phyloP scores from a whole-genome alignment of 179 eudicot genomes.

The Drosera spatulata region DNA sequence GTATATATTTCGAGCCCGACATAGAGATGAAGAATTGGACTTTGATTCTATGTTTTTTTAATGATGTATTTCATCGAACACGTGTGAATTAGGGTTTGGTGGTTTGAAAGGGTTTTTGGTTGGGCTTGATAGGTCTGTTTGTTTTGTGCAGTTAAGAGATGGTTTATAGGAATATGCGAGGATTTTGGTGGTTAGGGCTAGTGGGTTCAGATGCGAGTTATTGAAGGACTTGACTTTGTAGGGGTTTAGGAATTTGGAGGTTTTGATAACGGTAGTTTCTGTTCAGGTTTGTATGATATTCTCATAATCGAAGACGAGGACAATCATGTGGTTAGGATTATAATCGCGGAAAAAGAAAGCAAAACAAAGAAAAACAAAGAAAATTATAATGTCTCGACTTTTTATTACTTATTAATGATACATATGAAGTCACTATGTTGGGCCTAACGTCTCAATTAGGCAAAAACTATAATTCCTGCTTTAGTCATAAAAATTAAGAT shows the following conservation, averaged over 20 bases:
- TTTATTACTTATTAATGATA: no score
- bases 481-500: no score
- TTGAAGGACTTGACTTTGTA: conserved; percentile 85
- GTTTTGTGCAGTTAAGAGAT: conserved; percentile 57
- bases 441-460: no score
- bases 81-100: conserved; percentile 7
- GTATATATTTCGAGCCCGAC: conserved; percentile 42
- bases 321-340: no score
- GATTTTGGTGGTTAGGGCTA: conserved; percentile 92
- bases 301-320: no score
- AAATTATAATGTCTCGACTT: no score
- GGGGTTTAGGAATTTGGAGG: conserved; percentile 78
- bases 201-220: conserved; percentile 92
- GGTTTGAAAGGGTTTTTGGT: conserved; percentile 5
- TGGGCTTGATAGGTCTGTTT: background rate
- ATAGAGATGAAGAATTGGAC: conserved; percentile 17
- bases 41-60: no score
- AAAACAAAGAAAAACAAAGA: background rate
- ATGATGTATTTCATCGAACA: no score
- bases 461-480: no score
- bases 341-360: background rate
- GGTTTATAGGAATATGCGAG: conserved; percentile 9
- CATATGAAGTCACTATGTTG: no score
- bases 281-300: conserved; percentile 45
- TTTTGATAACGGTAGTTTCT: conserved; percentile 91